Evolutionary conservation across 805 yeast genomes (phyloP), one percentile per base, ranked within the genome.

Genomic region (Wickerhamiella shivajii): DNA sequence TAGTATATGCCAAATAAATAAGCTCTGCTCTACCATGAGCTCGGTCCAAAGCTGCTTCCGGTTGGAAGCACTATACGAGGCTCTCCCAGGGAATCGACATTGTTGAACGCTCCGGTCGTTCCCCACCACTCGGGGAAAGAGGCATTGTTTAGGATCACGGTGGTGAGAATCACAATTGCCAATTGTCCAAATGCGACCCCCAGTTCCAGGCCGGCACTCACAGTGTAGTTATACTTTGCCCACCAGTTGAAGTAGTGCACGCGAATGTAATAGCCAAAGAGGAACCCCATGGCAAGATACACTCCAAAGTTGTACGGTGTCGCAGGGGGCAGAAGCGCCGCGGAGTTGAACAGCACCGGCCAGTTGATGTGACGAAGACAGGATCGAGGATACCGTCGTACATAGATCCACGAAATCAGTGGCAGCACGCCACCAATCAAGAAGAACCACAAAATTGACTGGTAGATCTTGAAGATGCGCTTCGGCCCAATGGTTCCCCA

Each of bases 251-350:
- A 57, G 55, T 69, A 73, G 39, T 61, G 59, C 31, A 68, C 61
- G 39, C 70, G 71, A 37, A 76, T 55, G 45, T 61, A 60, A 53
- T 63, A 71, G 57, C 71, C 71, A 57, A 75, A 76, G 4, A 61
- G 32, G 41, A 63, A 63, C 4, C 79, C 77, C 25, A 69, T 60
- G 22, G 60, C 50, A 40, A 72, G 66, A 57, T 66, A 74, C 6
- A 70, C 53, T 20, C 68, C 63, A 52, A 72, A 74, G 50, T 72
- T 74, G 51, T 73, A 74, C 18, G 78, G 72, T 4, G 83, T 73
- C 24, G 79, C 76, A 26, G 87, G 85, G 11, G 87, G 85, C 44
- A 75, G 69, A 43, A 63, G 61, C 28, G 74, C 74, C n/a, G 68
- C 54, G 5, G 70, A 66, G 13, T 65, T 59, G 45, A 78, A 65